phyloP scores from a whole-genome alignment of 1,284 basidiomycete species.

The Cutaneotrichosporon cyanovorans region DNA sequence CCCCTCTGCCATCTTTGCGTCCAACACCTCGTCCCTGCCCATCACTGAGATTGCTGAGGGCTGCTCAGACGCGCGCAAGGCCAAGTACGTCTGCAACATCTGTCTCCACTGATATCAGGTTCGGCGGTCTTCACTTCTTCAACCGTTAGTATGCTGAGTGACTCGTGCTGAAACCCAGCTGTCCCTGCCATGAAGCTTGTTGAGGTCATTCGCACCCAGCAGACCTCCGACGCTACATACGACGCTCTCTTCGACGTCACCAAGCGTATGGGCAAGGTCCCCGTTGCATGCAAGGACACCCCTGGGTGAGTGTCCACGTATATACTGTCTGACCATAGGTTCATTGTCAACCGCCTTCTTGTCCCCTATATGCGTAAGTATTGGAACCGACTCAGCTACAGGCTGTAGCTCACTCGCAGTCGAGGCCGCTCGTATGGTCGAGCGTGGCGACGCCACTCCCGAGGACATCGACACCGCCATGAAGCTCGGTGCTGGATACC shows the following conservation, averaged over 20 bases:
- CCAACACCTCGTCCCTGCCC: slow-evolving; percentile 53
- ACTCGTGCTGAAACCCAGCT: slow-evolving; percentile 14
- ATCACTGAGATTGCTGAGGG: slow-evolving; percentile 51
- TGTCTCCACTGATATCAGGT: slow-evolving; percentile 27
- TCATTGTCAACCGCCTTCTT: slow-evolving; percentile 52
- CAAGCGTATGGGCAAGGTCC: slow-evolving; percentile 50
- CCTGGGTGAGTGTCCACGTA: slow-evolving; percentile 46
- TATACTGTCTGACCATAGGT: slow-evolving; percentile 34
- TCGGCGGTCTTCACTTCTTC: slow-evolving; percentile 54
- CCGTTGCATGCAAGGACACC: slow-evolving; percentile 53
- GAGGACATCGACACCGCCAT: slow-evolving; percentile 56
- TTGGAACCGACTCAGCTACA: neutral
- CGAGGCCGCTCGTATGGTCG: slow-evolving; percentile 54
- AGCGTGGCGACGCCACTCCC: slow-evolving; percentile 53
- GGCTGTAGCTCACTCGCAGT: slow-evolving; percentile 29
- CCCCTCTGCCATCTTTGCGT: slow-evolving; percentile 49
- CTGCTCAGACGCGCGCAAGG: slow-evolving; percentile 39
- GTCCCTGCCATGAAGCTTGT: slow-evolving; percentile 54
- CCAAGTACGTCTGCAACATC: slow-evolving; percentile 20
- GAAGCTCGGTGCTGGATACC: slow-evolving; percentile 54
- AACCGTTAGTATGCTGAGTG: slow-evolving; percentile 35
- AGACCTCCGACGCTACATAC: slow-evolving; percentile 50
- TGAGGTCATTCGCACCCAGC: slow-evolving; percentile 50
- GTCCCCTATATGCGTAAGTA: slow-evolving; percentile 51
- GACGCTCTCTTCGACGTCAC: slow-evolving; percentile 49